phyloP scores from a whole-genome alignment of 2,329 filamentous ascomycete genomes.

The Rosellinia necatrix region DNA sequence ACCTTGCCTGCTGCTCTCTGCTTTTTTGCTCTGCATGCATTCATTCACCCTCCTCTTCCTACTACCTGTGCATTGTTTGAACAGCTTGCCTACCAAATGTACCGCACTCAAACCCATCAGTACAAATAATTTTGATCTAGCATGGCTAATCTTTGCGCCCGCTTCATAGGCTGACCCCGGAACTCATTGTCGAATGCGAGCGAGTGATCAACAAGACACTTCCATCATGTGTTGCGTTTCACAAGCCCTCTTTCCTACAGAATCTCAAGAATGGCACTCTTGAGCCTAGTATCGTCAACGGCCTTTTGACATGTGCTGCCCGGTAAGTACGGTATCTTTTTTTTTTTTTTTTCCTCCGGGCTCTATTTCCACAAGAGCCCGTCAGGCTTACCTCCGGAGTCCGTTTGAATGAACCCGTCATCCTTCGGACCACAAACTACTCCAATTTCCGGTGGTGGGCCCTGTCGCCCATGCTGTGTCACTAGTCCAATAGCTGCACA shows the following conservation, averaged over 20 bases:
- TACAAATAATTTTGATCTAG: neutral
- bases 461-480: conserved; percentile 25
- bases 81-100: neutral
- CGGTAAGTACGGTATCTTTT: conserved; percentile 50
- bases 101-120: neutral
- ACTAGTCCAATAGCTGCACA: conserved; percentile 18
- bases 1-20: conserved; percentile 3
- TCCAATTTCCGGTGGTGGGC: conserved; percentile 29
- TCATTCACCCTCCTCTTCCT: neutral
- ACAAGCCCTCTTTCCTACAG: conserved; percentile 65
- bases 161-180: conserved; percentile 56
- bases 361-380: conserved; percentile 2
- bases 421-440: conserved; percentile 24
- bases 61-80: too few species aligned
- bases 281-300: conserved; percentile 61
- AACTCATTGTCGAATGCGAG: conserved; percentile 63
- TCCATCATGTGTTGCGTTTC: conserved; percentile 65
- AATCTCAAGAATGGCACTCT: conserved; percentile 62
- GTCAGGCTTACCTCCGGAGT: conserved; percentile 25
- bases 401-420: conserved; percentile 26
- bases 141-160: conserved; percentile 16
- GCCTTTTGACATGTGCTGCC: conserved; percentile 61
- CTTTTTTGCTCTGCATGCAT: neutral
- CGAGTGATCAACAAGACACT: conserved; percentile 65
- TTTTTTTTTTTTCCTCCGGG: too few species aligned